Base-by-base conservation (phyloP, 176 grass and related monocot species). In the Oryza officinalis region DNA sequence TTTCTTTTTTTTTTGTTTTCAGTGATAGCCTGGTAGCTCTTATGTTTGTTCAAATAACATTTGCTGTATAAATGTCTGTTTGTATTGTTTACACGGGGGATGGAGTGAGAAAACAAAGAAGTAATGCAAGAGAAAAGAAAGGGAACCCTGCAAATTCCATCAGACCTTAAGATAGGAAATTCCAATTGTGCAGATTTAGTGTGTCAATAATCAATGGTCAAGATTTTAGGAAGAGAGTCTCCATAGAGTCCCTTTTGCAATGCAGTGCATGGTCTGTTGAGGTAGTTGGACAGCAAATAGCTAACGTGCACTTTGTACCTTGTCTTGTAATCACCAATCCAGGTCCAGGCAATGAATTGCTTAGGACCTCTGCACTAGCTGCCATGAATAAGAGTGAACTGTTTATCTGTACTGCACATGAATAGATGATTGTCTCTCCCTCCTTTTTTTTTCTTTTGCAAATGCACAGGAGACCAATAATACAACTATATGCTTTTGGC, bases 61-160 rank as follows among this genome's bases (percentile, higher is more conserved):
- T 28, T 75, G 2, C 6, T 83, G 60, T 82, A 32, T 23, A 49
- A 86, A 68, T 27, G 0, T 72, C 2, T 59, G 33, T 77, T 65
- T 41, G 72, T 80, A 33, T 50, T 89, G 69, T 63, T 69, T 57
- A 63, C 76, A 69, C 28, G 26, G 11, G 77, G 27, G 35, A 60
- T 37, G 30, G 22, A 12, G 31, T 31, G 77, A 64, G 35, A 37
- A 13, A 41, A 41, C 2, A 57, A 25, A 64, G 15, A 25, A 35
- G 79, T 30, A 41, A 41, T 63, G 23, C 4, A 67, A 69, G 4
- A 46, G 10, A 41, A 27, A 47, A 35, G 52, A 26, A 45, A 54
- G 23, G 20, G 37, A 63, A 73, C 6, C 20, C 70, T 46, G 17
- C 76, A 79, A 60, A 54, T 28, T 70, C 27, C 1, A 60, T n/a